Percentiles rank a stretch among this genome's conserved stretches.
These are phyloP conservation scores for Aureobasidium namibiae DNA, from an alignment of 2,329 filamentous ascomycete species.

Conservation along the genomic window DNA sequence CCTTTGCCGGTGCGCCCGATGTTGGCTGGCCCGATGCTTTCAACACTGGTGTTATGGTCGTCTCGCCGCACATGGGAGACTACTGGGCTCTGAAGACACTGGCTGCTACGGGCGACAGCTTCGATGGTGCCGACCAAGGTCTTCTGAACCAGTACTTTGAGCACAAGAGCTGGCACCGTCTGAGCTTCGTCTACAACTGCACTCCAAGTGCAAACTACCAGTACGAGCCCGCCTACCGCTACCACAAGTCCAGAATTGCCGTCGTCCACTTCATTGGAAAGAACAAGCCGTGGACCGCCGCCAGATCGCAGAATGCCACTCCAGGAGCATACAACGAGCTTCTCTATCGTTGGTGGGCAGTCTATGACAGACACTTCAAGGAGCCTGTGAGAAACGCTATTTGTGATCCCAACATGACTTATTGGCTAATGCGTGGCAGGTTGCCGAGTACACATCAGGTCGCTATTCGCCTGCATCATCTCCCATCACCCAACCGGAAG, in stretches of 20 bases:
- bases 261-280: conserved; percentile 91
- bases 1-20: conserved; percentile 73
- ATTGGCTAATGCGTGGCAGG: conserved; percentile 12
- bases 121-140: conserved; percentile 95
- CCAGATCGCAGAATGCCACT: conserved; percentile 35
- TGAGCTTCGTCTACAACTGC: conserved; percentile 95
- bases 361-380: conserved; percentile 81
- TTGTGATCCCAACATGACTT: background rate
- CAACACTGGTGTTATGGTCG: conserved; percentile 94
- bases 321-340: conserved; percentile 71
- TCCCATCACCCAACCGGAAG: conserved; percentile 19
- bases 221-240: conserved; percentile 87
- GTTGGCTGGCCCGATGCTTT: conserved; percentile 98
- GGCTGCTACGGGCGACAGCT: conserved; percentile 80
- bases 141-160: conserved; percentile 91
- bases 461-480: conserved; percentile 13
- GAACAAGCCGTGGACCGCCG: conserved; percentile 71
- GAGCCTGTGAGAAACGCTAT: conserved; percentile 23
- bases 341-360: conserved; percentile 83
- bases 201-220: conserved; percentile 96
- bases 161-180: conserved; percentile 64
- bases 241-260: conserved; percentile 84
- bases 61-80: conserved; percentile 77
- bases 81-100: conserved; percentile 79
- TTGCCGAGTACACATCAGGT: conserved; percentile 12